Evolutionary conservation across 192 early-diverging fungal species (phyloP).

Genomic region (Gonapodya prolifera): DNA sequence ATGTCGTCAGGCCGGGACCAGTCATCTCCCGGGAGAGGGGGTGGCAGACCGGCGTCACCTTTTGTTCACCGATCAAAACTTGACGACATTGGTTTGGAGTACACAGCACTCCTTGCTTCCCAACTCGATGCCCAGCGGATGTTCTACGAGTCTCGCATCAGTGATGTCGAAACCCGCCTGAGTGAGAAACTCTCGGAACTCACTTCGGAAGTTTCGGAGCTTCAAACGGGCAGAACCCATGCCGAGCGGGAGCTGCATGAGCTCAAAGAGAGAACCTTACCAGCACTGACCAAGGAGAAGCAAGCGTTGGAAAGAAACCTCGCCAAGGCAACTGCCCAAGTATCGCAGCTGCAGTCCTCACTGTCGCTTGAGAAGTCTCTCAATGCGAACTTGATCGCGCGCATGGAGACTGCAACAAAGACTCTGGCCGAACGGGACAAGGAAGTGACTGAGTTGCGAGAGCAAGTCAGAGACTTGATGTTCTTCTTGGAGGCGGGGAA

Average conservation of each 20-base stretch:
- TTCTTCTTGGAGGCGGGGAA: too few relatives aligned
- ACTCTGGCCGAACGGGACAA: too few relatives aligned
- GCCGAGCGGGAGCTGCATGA: conserved; percentile 7
- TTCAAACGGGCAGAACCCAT: conserved; percentile 5
- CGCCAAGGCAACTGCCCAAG: too few relatives aligned
- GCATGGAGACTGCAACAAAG: too few relatives aligned
- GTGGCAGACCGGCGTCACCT: too few relatives aligned
- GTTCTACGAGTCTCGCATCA: conserved; percentile 66
- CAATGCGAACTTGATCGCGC: too few relatives aligned
- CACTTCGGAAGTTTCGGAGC: conserved; percentile 7
- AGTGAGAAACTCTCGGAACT: conserved; percentile 15
- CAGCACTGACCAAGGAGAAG: conserved; percentile 29
- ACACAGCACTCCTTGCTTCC: conserved; percentile 63
- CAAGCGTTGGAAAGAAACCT: conserved; percentile 40
- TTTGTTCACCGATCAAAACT: conserved; percentile 49
- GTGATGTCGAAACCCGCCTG: conserved; percentile 35
- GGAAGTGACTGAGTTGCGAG: too few relatives aligned
- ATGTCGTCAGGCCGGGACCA: too few relatives aligned
- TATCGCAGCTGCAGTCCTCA: too few relatives aligned
- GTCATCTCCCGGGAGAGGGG: too few relatives aligned
- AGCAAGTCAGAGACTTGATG: too few relatives aligned
- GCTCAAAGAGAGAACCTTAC: conserved; percentile 16
- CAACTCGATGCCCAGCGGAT: conserved; percentile 79
- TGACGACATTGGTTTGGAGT: conserved; percentile 65
- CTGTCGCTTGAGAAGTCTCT: too few relatives aligned